These are phyloP conservation scores for Yamadazyma oceani DNA, from an alignment of 1,139 yeast species.

Conservation along the genomic window DNA sequence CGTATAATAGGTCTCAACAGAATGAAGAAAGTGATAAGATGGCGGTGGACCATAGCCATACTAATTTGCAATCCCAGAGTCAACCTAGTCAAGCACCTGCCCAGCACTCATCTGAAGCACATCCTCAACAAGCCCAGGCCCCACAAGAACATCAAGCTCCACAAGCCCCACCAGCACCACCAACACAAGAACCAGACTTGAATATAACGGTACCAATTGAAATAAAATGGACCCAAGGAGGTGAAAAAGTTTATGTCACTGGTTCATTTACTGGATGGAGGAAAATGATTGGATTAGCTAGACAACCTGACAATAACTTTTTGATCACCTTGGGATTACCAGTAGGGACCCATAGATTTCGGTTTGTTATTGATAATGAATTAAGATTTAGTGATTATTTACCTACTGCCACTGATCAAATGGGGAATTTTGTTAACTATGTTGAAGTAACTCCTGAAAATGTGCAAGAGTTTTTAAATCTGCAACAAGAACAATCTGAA, in stretches of 20 bases:
- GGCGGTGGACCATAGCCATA: constrained; percentile 23
- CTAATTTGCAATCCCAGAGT: constrained; percentile 7
- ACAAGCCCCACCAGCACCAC: constrained; percentile 3
- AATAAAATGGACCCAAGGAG: constrained; percentile 93
- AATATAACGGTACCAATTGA: constrained; percentile 64
- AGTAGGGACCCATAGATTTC: constrained; percentile 48
- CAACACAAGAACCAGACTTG: constrained; percentile 22
- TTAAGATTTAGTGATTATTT: constrained; percentile 46
- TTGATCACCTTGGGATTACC: constrained; percentile 47
- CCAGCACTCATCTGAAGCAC: not conserved
- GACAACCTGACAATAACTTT: constrained; percentile 43
- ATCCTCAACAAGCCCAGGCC: constrained; percentile 3
- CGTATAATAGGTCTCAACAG: not conserved
- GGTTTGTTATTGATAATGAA: constrained; percentile 50
- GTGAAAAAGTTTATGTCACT: constrained; percentile 69
- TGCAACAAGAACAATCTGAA: constrained; percentile 17
- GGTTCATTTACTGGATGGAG: constrained; percentile 54
- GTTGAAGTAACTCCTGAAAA: constrained; percentile 49
- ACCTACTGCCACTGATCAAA: constrained; percentile 53
- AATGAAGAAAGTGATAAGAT: constrained; percentile 18
- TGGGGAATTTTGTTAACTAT: constrained; percentile 52
- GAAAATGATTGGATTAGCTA: constrained; percentile 52
- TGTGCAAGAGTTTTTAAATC: constrained; percentile 29
- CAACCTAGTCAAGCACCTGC: not conserved
- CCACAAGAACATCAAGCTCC: constrained; percentile 1